Evolutionary conservation across 768 basidiomycete species (phyloP).

Genomic region (Suillus subluteus): DNA sequence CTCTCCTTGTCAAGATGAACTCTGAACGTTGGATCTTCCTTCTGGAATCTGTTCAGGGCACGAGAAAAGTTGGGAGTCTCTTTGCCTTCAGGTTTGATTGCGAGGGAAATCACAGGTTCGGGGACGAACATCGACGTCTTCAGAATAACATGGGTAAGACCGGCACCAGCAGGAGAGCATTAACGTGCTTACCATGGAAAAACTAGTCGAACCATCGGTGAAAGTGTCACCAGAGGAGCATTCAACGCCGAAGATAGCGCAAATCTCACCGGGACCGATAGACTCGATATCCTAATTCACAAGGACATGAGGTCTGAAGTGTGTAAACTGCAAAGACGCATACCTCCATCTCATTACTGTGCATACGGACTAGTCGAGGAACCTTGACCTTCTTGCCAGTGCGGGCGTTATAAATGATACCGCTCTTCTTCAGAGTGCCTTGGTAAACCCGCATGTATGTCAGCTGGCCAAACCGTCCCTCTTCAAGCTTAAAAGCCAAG

Average conservation of each 20-base stretch:
- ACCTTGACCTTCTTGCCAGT: conserved; percentile 98
- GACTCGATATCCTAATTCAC: conserved; percentile 80
- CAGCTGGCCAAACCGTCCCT: conserved; percentile 94
- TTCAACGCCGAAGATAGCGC: conserved; percentile 98
- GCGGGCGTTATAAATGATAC: conserved; percentile 86
- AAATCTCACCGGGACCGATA: conserved; percentile 97
- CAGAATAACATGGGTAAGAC: neutral
- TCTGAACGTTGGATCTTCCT: conserved; percentile 98
- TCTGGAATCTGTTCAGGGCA: conserved; percentile 96
- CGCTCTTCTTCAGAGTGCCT: conserved; percentile 86
- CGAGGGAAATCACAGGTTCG: conserved; percentile 95
- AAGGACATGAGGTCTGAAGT: conserved; percentile 1
- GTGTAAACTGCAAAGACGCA: conserved; percentile 20
- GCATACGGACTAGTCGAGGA: conserved; percentile 95
- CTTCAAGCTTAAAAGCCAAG: conserved; percentile 97
- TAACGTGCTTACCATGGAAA: conserved; percentile 78
- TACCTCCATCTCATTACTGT: conserved; percentile 99
- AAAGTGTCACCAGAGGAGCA: conserved; percentile 98
- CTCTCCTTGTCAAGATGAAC: conserved; percentile 94
- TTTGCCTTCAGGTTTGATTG: conserved; percentile 88
- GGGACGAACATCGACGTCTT: conserved; percentile 99
- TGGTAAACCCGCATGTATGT: conserved; percentile 99
- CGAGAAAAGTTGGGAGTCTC: conserved; percentile 97
- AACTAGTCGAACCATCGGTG: conserved; percentile 87
- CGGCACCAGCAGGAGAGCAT: neutral